Percentiles rank a stretch among this genome's conserved stretches.
Evolutionary conservation across 768 basidiomycete genomes (phyloP).

Genomic region (Boletellus ananas): DNA sequence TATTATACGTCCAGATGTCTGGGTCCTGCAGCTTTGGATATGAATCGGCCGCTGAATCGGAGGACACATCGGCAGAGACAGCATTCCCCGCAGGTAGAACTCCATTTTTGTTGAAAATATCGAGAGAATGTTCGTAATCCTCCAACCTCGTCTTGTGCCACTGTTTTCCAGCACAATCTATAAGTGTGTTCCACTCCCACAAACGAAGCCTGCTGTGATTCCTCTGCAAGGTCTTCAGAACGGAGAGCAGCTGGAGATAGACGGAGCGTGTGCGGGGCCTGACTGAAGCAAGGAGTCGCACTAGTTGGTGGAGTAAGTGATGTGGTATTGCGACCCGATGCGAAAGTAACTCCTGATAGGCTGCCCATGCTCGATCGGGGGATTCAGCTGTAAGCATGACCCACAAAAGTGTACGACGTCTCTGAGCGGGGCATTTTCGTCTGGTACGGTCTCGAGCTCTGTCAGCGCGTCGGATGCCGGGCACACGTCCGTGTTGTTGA

Average conservation of each 20-base stretch:
- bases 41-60: constrained; percentile 4
- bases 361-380: constrained; percentile 39
- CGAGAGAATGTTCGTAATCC: constrained; percentile 59
- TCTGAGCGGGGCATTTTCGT: constrained; percentile 19
- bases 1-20: constrained; percentile 68
- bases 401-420: constrained; percentile 25
- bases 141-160: constrained; percentile 53
- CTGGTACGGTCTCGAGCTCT: not conserved
- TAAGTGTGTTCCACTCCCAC: constrained; percentile 78
- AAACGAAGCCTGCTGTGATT: constrained; percentile 51
- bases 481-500: not conserved
- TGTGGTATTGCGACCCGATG: constrained; percentile 25
- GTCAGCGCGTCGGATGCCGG: not conserved
- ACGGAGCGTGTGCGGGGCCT: constrained; percentile 54
- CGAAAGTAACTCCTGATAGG: constrained; percentile 37
- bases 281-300: constrained; percentile 51
- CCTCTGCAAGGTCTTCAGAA: constrained; percentile 53
- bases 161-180: constrained; percentile 64
- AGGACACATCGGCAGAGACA: constrained; percentile 6
- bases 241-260: constrained; percentile 67
- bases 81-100: constrained; percentile 20
- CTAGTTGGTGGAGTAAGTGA: constrained; percentile 56
- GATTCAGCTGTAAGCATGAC: constrained; percentile 34
- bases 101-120: constrained; percentile 61
- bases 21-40: constrained; percentile 35